Percentiles rank a stretch among this genome's conserved stretches.
Evolutionary conservation across 2,329 filamentous ascomycete genomes (phyloP).

Genomic region (Metarhizium brunneum): DNA sequence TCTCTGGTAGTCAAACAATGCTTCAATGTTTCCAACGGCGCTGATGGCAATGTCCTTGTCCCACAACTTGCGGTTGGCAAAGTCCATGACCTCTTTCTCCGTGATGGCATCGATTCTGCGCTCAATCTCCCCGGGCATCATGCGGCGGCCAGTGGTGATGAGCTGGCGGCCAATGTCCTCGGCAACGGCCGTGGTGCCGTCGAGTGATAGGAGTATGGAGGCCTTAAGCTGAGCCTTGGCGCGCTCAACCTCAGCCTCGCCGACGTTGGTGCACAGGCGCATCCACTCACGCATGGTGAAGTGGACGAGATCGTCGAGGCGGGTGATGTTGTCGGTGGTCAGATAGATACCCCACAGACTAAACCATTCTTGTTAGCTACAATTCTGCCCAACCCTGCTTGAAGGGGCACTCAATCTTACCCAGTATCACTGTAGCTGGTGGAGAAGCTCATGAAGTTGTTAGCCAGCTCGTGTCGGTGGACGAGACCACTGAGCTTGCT

Average conservation of each 20-base stretch:
- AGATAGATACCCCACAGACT: conserved; percentile 99
- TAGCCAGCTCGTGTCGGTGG: conserved; percentile 90
- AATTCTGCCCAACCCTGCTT: neutral
- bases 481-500: conserved; percentile 96
- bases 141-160: conserved; percentile 88
- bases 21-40: conserved; percentile 90
- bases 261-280: conserved; percentile 81
- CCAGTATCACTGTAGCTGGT: conserved; percentile 99
- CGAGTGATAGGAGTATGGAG: conserved; percentile 90
- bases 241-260: conserved; percentile 86
- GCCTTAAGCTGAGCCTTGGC: conserved; percentile 99
- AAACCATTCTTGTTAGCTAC: conserved; percentile 14
- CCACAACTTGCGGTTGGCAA: conserved; percentile 92
- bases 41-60: conserved; percentile 93
- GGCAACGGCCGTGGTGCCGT: conserved; percentile 92
- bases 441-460: conserved; percentile 99
- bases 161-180: conserved; percentile 99
- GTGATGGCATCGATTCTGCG: conserved; percentile 79
- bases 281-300: conserved; percentile 98
- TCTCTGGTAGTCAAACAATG: conserved; percentile 67
- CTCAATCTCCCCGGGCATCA: conserved; percentile 91
- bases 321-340: conserved; percentile 78
- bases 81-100: conserved; percentile 95
- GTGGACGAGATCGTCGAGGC: conserved; percentile 91
- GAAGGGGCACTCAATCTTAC: conserved; percentile 43